A percentile compares a stretch with the other conserved stretches of the same genome.
Evolutionary conservation across 2,329 filamentous ascomycete genomes (phyloP).

Genomic region (Acrocalymma vagum): DNA sequence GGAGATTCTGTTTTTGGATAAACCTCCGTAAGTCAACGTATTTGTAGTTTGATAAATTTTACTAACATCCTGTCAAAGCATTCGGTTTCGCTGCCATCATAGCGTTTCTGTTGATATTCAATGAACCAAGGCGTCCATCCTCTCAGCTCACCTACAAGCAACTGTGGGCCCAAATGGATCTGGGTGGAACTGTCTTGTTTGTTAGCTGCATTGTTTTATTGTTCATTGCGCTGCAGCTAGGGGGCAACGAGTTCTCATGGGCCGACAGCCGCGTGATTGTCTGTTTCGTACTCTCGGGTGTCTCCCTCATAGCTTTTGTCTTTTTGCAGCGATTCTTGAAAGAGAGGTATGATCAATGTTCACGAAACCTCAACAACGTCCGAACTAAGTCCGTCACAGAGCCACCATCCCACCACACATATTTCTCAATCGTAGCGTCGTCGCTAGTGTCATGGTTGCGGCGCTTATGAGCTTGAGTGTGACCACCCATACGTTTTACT

Average conservation of each 20-base stretch:
- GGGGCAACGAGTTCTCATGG: conserved; percentile 53
- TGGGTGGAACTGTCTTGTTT: conserved; percentile 18
- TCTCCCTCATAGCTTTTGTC: conserved; percentile 52
- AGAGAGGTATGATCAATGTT: no score
- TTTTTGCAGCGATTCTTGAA: conserved; percentile 1
- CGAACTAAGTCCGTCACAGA: no score
- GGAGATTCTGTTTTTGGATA: no score
- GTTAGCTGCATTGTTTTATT: conserved; percentile 18
- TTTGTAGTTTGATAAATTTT: no score
- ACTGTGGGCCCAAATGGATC: conserved; percentile 20
- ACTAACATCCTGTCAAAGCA: no score
- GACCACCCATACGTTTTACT: conserved; percentile 47
- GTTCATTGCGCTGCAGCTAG: conserved; percentile 27
- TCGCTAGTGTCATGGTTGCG: conserved; percentile 22
- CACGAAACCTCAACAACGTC: no score
- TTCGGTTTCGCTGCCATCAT: no score
- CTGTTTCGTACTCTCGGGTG: conserved; percentile 50
- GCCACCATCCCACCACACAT: conserved; percentile 1
- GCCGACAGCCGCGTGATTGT: conserved; percentile 52
- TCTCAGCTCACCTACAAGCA: no score
- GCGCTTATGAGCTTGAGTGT: conserved; percentile 42
- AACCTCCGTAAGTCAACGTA: no score
- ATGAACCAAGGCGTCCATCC: no score
- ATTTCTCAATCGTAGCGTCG: background rate
- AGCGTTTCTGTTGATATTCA: no score